phyloP scores from a whole-genome alignment of 768 basidiomycete genomes.

The Gloeostereum incarnatum region DNA sequence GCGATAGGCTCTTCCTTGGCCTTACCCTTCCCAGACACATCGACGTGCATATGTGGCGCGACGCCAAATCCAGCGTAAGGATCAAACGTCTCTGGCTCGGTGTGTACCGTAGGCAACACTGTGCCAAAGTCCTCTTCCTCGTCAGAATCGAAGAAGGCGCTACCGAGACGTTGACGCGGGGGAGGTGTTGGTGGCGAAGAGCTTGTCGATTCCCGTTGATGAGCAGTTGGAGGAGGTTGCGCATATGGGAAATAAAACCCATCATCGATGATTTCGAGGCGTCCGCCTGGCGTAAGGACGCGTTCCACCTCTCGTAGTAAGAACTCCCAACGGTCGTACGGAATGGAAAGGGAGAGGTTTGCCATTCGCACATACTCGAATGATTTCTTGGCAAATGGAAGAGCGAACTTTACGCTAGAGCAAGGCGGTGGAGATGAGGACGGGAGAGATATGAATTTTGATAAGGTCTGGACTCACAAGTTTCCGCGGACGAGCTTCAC shows the following conservation, averaged over 20 bases:
- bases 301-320: constrained; percentile 54
- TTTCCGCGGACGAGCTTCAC: constrained; percentile 51
- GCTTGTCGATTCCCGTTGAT: too few relatives aligned
- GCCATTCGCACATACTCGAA: constrained; percentile 75
- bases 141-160: too few relatives aligned
- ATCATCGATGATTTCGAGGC: constrained; percentile 71
- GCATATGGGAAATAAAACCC: constrained; percentile 55
- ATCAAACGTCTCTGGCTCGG: too few relatives aligned
- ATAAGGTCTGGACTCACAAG: constrained; percentile 39
- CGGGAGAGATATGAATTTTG: constrained; percentile 3
- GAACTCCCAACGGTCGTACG: constrained; percentile 46
- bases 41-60: too few relatives aligned
- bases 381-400: constrained; percentile 53
- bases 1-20: too few relatives aligned
- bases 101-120: too few relatives aligned
- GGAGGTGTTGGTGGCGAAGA: too few relatives aligned
- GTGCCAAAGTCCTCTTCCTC: too few relatives aligned
- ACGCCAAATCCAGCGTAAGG: too few relatives aligned
- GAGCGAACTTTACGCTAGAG: constrained; percentile 36
- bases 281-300: constrained; percentile 50
- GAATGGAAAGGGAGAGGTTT: constrained; percentile 54
- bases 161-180: too few relatives aligned
- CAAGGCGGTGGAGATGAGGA: background rate
- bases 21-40: too few relatives aligned
- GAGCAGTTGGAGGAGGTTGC: too few relatives aligned